These are phyloP conservation scores for Phytophthora citricola DNA, from an alignment of 352 stramenopile genomes.

Conservation along the genomic window DNA sequence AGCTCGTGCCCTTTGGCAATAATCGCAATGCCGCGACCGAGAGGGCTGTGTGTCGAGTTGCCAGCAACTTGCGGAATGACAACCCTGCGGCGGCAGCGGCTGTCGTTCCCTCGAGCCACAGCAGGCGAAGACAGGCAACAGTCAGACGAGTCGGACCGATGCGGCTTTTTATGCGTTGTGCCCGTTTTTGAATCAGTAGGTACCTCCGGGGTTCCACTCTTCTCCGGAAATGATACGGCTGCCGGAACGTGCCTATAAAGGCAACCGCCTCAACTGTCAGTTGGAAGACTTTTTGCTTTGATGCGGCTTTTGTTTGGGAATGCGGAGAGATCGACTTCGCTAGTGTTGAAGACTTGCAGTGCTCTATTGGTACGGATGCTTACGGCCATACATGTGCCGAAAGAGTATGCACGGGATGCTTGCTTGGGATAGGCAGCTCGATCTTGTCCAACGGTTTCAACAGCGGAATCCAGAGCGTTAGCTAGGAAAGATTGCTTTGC, in stretches of 20 bases:
- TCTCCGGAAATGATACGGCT: constrained; percentile 24
- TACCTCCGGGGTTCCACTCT: constrained; percentile 27
- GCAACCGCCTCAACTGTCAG: neutral
- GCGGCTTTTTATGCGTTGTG: constrained; percentile 10
- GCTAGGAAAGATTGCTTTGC: neutral
- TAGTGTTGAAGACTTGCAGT: too few relatives aligned
- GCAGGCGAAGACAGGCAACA: constrained; percentile 18
- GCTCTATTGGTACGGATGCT: neutral
- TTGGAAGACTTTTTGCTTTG: neutral
- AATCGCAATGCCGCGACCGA: constrained; percentile 40
- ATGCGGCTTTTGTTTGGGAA: neutral
- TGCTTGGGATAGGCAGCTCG: constrained; percentile 7
- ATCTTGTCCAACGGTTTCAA: constrained; percentile 7
- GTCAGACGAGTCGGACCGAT: constrained; percentile 24
- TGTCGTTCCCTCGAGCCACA: constrained; percentile 50
- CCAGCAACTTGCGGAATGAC: constrained; percentile 70
- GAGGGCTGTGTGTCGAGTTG: constrained; percentile 42
- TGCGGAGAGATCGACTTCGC: too few relatives aligned
- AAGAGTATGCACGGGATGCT: constrained; percentile 1
- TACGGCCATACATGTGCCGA: neutral
- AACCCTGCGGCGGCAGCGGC: constrained; percentile 37
- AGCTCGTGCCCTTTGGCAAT: too few relatives aligned
- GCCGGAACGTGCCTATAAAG: constrained; percentile 17
- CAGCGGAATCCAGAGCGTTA: constrained; percentile 9
- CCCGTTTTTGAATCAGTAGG: constrained; percentile 26